Evolutionary conservation across 768 basidiomycete genomes (phyloP), one percentile per base, ranked within the genome.

Genomic region (Mycena olivaceomarginata): DNA sequence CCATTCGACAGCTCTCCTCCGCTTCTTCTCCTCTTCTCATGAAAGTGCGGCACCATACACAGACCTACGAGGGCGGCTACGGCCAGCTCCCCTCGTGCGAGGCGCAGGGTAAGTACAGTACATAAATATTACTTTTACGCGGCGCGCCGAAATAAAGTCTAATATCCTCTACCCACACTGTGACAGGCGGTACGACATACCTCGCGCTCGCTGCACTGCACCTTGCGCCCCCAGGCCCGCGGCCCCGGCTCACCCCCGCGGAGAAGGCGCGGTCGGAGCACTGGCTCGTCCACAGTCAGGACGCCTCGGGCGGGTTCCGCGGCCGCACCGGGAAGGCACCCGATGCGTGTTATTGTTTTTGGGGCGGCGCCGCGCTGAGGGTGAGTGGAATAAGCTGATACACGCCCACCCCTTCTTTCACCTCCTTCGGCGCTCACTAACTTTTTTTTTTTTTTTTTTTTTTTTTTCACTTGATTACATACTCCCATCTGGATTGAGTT

Each of bases 301-400:
- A 91, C 62, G 79, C 82, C 0, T 88, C 88, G 0, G 97, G 97
- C 0, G 98, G 98, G 0, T 98, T 97, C 82, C 89, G 94, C 81
- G 98, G 98, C 2, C 91, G 98, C 41, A 97, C 97, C 2, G 94
- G 93, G 73, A 99, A 99, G 86, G 88, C 90, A 5, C 92, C 94
- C 5, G 98, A 99, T 79, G 95, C 96, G 8, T 99, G 98, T 83
- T 99, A 99, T 85, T 96, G 95, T 79, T 99, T 98, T 84, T 99
- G 98, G 98, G 94, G 94, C 77, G 94, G 96, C 7, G 97, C 94
- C 8, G 89, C 96, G 0, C 84, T 99, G 11, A 85, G 91, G 82
- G 98, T 97, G 77, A 72, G 91, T 83, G 45, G 31, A 3, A 2
- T 31, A 8, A 20, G n/a, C 51, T 51, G 31, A 31, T 31, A 31